phyloP scores from a whole-genome alignment of 169 alveolate species.

The Eimeria acervulina region DNA sequence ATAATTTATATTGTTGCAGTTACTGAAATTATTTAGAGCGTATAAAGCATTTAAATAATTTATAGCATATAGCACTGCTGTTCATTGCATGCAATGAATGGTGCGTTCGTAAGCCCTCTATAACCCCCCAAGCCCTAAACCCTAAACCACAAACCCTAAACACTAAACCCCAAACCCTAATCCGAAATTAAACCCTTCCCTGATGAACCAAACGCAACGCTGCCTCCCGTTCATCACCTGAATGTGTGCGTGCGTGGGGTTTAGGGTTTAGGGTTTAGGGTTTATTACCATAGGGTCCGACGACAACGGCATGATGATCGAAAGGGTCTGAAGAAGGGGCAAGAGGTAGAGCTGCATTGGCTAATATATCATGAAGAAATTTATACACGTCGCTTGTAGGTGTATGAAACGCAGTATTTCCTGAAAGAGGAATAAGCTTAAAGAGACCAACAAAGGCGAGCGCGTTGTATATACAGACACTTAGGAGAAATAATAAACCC shows the following conservation, averaged over 20 bases:
- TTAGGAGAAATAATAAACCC: background rate
- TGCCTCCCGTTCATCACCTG: background rate
- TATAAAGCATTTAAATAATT: too few relatives aligned
- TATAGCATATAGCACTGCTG: too few relatives aligned
- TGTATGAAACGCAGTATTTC: background rate
- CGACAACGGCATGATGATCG: slow-evolving; percentile 21
- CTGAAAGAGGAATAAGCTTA: background rate
- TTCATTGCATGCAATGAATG: too few relatives aligned
- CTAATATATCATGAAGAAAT: background rate
- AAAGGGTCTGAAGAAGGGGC: background rate
- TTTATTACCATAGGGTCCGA: slow-evolving; percentile 49
- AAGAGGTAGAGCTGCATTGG: slow-evolving; percentile 17
- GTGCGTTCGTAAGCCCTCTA: too few relatives aligned
- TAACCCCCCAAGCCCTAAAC: too few relatives aligned
- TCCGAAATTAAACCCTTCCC: background rate
- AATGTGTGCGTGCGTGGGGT: background rate
- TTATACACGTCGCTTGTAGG: background rate
- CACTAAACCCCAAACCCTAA: slow-evolving; percentile 24
- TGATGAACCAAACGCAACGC: background rate
- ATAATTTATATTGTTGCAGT: too few relatives aligned
- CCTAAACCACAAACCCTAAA: too few relatives aligned
- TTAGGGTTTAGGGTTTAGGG: background rate
- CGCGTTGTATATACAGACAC: background rate
- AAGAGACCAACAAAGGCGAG: background rate
- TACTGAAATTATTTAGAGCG: too few relatives aligned